Base-by-base conservation (phyloP, 345 rosid species). In the Geranium rotundifolium region DNA sequence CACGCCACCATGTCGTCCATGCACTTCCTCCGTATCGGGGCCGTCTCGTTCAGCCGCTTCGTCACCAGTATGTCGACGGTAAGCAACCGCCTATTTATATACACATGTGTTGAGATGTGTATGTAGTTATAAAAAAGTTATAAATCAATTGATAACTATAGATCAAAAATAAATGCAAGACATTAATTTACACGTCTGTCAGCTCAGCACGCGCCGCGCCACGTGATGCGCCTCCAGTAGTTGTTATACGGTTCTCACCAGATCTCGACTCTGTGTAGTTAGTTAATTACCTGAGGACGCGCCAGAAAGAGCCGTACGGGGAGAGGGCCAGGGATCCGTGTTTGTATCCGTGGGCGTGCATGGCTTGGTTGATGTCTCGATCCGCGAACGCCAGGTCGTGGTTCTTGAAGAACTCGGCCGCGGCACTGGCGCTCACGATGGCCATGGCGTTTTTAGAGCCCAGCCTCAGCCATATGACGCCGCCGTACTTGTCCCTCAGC, bases 321-420 rank as follows among this genome's bases (percentile, higher is more conserved):
- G 58, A 34, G 1, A 68, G 0, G 1, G 56, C 55, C 7, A 61
- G 20, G 0, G 76, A 60, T 8, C 66, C 66, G 19, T 67, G n/a
- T 59, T 34, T 0, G 72, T 67, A 73, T 29, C 60, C 19, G 52
- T 60, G 66, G 56, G 66, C 61, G 4, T 64, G 59, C 14, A 68
- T 12, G 3, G 17, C 7, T 7, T 31, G 17, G 17, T 59, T 17
- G 34, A 17, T 56, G n/a, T 7, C 15, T 55, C 72, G 58, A 41
- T 68, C 68, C 7, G 17, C 13, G 54, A 67, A 67, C 16, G 41
- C 5, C 20, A 49, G n/a, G 60, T 72, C 67, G n/a, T 67, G 64
- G 4, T 63, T 63, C 67, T 66, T 73, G 65, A 73, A 73, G 20
- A 73, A 17, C 18, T 69, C 71, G 0, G 58, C 61, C 5, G 77